A percentile compares a stretch with the other conserved stretches of the same genome.
phyloP scores from a whole-genome alignment of 768 basidiomycete genomes.

The Russula dissimulans region DNA sequence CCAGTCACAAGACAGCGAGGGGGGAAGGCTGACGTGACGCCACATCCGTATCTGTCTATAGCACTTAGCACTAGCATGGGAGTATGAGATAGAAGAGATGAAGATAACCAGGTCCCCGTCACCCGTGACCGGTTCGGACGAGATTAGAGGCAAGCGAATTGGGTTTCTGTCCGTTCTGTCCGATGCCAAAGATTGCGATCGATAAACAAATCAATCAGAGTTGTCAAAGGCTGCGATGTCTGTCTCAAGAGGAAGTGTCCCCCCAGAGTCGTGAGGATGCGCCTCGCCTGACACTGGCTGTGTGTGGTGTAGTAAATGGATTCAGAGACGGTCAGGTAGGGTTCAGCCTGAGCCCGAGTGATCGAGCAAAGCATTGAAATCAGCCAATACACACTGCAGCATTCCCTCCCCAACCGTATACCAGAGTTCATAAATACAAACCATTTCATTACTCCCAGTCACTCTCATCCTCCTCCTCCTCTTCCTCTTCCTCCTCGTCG shows the following conservation, averaged over 20 bases:
- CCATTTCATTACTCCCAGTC: conserved; percentile 23
- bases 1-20: no score
- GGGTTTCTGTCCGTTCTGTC: no score
- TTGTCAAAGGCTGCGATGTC: no score
- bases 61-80: no score
- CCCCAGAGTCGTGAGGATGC: no score
- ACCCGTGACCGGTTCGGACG: not conserved
- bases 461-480: conserved; percentile 17
- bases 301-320: no score
- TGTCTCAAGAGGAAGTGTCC: no score
- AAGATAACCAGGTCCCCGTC: not conserved
- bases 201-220: no score
- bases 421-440: not conserved
- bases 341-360: no score
- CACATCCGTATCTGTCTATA: no score
- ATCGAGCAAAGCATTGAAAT: not conserved
- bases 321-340: not conserved
- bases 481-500: conserved; percentile 6
- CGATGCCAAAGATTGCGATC: not conserved
- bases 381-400: not conserved
- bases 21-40: no score
- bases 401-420: not conserved
- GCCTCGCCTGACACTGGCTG: no score
- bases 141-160: not conserved
- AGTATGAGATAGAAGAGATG: not conserved